Conservation (phyloP, 257 asterid genomes). For the Solanum clarkiae region DNA sequence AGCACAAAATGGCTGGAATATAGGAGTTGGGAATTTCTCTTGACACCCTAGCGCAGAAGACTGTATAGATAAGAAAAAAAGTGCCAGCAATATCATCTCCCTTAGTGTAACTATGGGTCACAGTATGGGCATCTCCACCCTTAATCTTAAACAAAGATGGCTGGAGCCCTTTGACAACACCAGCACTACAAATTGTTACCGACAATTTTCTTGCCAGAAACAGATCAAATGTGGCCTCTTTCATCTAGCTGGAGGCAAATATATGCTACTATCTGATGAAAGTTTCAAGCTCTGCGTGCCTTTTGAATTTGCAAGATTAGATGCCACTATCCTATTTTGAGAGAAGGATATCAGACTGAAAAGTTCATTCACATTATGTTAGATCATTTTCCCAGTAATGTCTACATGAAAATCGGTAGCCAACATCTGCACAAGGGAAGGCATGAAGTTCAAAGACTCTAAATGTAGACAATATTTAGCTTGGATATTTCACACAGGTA, state of each 20-base stretch:
- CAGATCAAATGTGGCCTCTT: conserved; percentile 62
- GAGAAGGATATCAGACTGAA: not conserved
- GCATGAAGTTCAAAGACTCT: not conserved
- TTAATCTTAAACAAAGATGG: conserved; percentile 26
- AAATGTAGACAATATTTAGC: not conserved
- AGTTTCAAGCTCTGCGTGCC: too few species aligned
- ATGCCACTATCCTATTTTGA: not conserved
- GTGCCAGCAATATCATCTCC: conserved; percentile 64
- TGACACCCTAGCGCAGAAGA: conserved; percentile 70
- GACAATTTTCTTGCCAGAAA: conserved; percentile 64
- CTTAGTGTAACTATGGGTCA: conserved; percentile 54
- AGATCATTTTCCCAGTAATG: not conserved
- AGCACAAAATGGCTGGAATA: conserved; percentile 29
- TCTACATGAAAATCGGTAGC: not conserved
- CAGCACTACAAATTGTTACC: conserved; percentile 62
- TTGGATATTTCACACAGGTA: not conserved
- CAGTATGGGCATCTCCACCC: conserved; percentile 53
- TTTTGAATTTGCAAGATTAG: too few species aligned
- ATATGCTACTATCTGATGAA: too few species aligned
- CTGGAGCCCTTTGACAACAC: conserved; percentile 62
- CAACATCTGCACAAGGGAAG: not conserved
- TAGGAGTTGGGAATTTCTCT: conserved; percentile 77
- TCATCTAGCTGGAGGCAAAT: too few species aligned
- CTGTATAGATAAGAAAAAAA: conserved; percentile 59
- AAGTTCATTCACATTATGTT: not conserved